phyloP scores from a whole-genome alignment of 768 basidiomycete species.

The Suillus bovinus region DNA sequence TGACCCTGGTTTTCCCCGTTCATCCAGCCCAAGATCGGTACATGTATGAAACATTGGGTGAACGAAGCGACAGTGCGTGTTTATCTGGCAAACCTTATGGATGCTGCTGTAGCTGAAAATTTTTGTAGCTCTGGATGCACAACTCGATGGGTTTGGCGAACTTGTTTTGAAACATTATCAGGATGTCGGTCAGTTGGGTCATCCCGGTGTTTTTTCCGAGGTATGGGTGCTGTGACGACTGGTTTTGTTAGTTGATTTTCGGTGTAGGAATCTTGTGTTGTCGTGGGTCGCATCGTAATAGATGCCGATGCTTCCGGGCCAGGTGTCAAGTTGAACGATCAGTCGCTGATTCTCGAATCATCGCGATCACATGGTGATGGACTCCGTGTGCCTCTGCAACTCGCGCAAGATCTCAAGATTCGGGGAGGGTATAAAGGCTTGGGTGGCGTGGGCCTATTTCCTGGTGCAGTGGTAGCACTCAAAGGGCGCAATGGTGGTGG shows the following conservation, averaged over 20 bases:
- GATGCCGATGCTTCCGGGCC: conserved; percentile 62
- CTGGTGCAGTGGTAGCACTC: conserved; percentile 83
- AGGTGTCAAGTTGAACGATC: conserved; percentile 69
- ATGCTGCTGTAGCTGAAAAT: conserved; percentile 4
- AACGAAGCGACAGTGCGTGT: conserved; percentile 72
- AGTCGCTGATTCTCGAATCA: conserved; percentile 76
- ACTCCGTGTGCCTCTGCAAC: conserved; percentile 67
- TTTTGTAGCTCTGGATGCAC: conserved; percentile 70
- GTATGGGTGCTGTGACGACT: conserved; percentile 28
- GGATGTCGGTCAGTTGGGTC: conserved; percentile 69
- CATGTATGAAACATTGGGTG: conserved; percentile 90
- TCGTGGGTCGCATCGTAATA: conserved; percentile 73
- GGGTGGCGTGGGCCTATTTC: conserved; percentile 75
- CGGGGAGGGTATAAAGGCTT: conserved; percentile 62
- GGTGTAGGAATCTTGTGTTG: conserved; percentile 58
- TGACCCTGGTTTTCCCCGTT: neutral
- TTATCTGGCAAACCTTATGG: conserved; percentile 7
- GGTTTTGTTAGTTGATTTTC: conserved; percentile 4
- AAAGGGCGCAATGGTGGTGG: conserved; percentile 92
- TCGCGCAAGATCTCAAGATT: conserved; percentile 65
- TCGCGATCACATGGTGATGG: conserved; percentile 75
- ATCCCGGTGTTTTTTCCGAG: conserved; percentile 64
- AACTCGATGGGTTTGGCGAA: conserved; percentile 85
- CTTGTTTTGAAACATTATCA: conserved; percentile 67
- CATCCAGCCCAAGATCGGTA: conserved; percentile 62